These are phyloP conservation scores for Aspergillus quadricinctus DNA, from an alignment of 2,329 filamentous ascomycete species.

Conservation along the genomic window DNA sequence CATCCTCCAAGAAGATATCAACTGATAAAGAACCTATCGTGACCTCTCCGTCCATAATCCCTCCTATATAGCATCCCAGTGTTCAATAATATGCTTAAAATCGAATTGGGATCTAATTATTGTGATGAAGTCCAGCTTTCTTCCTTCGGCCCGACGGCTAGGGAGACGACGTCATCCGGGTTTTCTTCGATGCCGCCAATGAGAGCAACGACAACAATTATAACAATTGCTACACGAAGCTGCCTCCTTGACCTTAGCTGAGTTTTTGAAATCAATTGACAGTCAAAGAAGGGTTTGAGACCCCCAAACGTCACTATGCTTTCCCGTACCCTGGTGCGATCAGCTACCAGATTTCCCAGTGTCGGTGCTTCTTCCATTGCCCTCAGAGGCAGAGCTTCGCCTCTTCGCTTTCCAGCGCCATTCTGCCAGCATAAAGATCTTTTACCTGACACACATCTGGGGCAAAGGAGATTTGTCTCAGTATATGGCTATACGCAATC, in stretches of 20 bases:
- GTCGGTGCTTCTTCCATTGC: slow-evolving; percentile 7
- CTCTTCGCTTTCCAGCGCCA: slow-evolving; percentile 4
- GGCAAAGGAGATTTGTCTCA: slow-evolving; percentile 37
- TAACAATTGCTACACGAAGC: neutral
- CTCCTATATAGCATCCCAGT: neutral
- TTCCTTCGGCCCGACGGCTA: slow-evolving; percentile 19
- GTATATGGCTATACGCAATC: slow-evolving; percentile 49
- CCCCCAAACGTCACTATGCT: slow-evolving; percentile 21
- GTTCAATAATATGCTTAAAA: neutral
- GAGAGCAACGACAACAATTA: neutral
- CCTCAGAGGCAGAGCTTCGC: slow-evolving; percentile 11
- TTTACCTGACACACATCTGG: slow-evolving; percentile 8
- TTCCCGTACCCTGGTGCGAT: slow-evolving; percentile 21
- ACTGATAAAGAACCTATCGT: neutral
- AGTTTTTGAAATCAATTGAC: neutral
- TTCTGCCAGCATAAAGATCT: slow-evolving; percentile 1
- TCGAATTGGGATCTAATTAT: neutral
- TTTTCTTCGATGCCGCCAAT: slow-evolving; percentile 4
- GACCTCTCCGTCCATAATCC: neutral
- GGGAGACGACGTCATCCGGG: slow-evolving; percentile 19
- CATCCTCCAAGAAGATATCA: neutral
- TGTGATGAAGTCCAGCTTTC: neutral
- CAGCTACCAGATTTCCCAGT: slow-evolving; percentile 14
- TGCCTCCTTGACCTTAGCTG: neutral
- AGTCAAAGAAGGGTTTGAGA: neutral